Base-by-base conservation (phyloP, 345 rosid genomes). In the Firmiana major region DNA sequence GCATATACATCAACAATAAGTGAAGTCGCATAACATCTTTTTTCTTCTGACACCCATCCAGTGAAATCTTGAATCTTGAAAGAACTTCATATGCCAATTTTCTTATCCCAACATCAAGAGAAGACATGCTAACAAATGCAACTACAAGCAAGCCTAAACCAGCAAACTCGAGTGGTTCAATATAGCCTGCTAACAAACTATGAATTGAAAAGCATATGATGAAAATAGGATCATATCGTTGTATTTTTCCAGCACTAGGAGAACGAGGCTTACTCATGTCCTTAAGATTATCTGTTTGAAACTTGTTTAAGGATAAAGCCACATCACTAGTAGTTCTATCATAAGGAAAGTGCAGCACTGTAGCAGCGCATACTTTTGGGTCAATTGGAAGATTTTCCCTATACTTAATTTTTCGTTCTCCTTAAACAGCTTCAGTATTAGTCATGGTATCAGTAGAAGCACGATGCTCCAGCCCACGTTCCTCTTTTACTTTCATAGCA, bases 111-210 rank as follows among this genome's bases (percentile, higher is more conserved):
- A 86, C 78, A 84, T 92, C 94, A 71, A 87, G 92, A 66, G 99
- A 93, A 86, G 99, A 88, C 81, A 87, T 84, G 90, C 97, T 86
- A 76, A 79, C 82, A 86, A 96, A 90, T 26, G 97, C 93, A 80
- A 96, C 79, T 40, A 97, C 94, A 81, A 96, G 94, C 91, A 96
- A 83, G 79, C 99, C 97, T 83, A 91, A 81, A 83, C 92, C 85
- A 79, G 94, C 87, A 82, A 93, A 92, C 79, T 96, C 97, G 60
- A 85, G 76, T 38, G 97, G 93, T 81, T 96, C 98, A 82, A 95
- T 76, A 75, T 89, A 89, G 79, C 91, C 87, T 75, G 46, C 60
- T 21, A 91, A 85, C 81, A 95, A 81, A 58, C 86, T 75, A 77
- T 91, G 91, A 78, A 87, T 74, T 67, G 97, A 86, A 84, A 95